phyloP scores from a whole-genome alignment of 148 eudicot species.

The Rhododendron ferrugineum region DNA sequence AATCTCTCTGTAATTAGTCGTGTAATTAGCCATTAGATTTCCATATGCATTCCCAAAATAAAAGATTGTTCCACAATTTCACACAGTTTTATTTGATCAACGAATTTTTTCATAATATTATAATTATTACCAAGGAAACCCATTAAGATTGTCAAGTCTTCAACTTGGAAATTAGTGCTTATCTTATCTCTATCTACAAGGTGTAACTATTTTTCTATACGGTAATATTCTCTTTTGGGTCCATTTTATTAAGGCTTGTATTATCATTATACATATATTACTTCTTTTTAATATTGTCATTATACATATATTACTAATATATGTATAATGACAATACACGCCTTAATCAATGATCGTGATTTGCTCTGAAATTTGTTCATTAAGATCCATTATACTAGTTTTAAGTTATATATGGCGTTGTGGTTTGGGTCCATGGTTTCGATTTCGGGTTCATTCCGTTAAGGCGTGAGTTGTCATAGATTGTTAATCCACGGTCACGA shows the following conservation, averaged over 20 bases:
- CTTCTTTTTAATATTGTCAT: background rate
- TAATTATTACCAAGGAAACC: background rate
- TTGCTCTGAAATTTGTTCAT: background rate
- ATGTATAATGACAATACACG: background rate
- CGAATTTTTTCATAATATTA: background rate
- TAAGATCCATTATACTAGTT: background rate
- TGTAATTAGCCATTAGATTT: background rate
- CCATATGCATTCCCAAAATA: slow-evolving; percentile 1
- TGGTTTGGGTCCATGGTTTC: background rate
- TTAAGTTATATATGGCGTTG: background rate
- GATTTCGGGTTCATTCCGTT: background rate
- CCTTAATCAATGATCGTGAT: background rate
- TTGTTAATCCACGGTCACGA: background rate
- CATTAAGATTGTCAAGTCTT: background rate
- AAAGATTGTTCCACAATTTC: background rate
- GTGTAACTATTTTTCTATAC: background rate
- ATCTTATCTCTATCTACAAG: background rate
- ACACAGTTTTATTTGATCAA: background rate
- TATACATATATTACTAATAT: background rate
- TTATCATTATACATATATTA: background rate
- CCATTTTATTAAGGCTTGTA: background rate
- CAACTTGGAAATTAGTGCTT: background rate
- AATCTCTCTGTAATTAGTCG: background rate
- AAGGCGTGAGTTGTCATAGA: background rate
- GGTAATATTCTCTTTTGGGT: background rate